A percentile compares a stretch with the other conserved stretches of the same genome.
Evolutionary conservation across 2,329 filamentous ascomycete genomes (phyloP).

Genomic region (Cylindrodendrum hubeiense): DNA sequence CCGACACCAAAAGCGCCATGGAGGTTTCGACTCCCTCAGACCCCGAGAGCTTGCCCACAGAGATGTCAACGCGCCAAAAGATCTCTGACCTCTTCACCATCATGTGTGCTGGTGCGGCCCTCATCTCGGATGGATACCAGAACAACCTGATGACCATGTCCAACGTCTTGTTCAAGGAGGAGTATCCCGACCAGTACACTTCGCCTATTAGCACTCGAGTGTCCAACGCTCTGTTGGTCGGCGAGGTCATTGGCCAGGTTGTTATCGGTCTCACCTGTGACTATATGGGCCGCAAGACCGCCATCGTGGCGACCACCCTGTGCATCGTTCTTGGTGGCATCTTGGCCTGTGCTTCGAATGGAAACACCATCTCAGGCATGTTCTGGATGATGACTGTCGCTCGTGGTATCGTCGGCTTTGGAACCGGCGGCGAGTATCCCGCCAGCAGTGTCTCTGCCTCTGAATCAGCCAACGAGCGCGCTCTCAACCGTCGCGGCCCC

Average conservation of each 20-base stretch:
- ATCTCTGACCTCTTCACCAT: constrained; percentile 26
- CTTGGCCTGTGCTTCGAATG: constrained; percentile 59
- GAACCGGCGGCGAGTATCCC: constrained; percentile 60
- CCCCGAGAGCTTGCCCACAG: background rate
- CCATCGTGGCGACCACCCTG: constrained; percentile 59
- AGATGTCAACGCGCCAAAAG: background rate
- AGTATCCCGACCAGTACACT: constrained; percentile 52
- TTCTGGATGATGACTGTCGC: constrained; percentile 66
- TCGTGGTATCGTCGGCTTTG: constrained; percentile 62
- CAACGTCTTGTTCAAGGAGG: constrained; percentile 47
- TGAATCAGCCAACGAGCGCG: constrained; percentile 62
- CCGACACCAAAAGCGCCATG: constrained; percentile 1
- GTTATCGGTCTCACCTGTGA: constrained; percentile 59
- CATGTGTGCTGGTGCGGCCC: constrained; percentile 48
- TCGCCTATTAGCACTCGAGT: constrained; percentile 54
- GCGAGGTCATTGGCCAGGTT: constrained; percentile 57
- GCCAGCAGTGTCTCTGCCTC: constrained; percentile 59
- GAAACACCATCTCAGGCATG: constrained; percentile 60
- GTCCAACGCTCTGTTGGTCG: constrained; percentile 56
- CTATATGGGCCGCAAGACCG: constrained; percentile 61
- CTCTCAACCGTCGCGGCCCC: constrained; percentile 52
- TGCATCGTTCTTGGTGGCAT: constrained; percentile 61
- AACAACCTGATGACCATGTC: constrained; percentile 53
- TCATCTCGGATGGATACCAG: constrained; percentile 53
- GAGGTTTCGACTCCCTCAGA: background rate